These are phyloP conservation scores for Jamesozyma piceae DNA, from an alignment of 805 yeast genomes.

Conservation along the genomic window DNA sequence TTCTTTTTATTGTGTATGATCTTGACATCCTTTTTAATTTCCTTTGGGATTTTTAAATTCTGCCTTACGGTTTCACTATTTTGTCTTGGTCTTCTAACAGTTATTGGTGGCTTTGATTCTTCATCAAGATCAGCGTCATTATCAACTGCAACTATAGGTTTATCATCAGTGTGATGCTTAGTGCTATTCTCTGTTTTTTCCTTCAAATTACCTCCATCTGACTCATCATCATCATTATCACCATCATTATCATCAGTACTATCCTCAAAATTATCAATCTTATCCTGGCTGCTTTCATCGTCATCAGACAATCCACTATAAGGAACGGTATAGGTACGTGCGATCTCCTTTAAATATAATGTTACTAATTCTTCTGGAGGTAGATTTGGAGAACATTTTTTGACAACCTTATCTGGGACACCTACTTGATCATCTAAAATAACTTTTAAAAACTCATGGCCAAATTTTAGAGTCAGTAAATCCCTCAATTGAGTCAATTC, in stretches of 20 bases:
- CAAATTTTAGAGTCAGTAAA: conserved; percentile 50
- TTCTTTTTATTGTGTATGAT: conserved; percentile 17
- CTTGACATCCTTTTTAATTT: conserved; percentile 32
- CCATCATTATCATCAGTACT: neutral
- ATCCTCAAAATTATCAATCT: neutral
- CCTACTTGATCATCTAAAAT: conserved; percentile 25
- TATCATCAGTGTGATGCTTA: conserved; percentile 13
- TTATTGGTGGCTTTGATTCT: conserved; percentile 32
- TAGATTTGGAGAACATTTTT: conserved; percentile 55
- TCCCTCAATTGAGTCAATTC: conserved; percentile 59
- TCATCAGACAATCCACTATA: conserved; percentile 43
- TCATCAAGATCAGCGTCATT: conserved; percentile 28
- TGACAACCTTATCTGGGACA: conserved; percentile 61
- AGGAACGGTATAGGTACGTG: conserved; percentile 67
- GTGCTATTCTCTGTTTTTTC: neutral
- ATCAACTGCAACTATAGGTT: conserved; percentile 33
- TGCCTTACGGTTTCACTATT: conserved; percentile 35
- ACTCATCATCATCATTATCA: neutral
- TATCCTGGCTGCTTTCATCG: conserved; percentile 14
- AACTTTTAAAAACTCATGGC: conserved; percentile 51
- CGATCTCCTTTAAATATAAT: conserved; percentile 69
- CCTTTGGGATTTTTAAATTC: conserved; percentile 34
- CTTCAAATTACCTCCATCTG: conserved; percentile 3
- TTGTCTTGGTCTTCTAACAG: conserved; percentile 35
- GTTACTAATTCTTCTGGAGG: conserved; percentile 59